phyloP scores from a whole-genome alignment of 495 filamentous ascomycete species.

The Podospora bellae-mahoneyi region DNA sequence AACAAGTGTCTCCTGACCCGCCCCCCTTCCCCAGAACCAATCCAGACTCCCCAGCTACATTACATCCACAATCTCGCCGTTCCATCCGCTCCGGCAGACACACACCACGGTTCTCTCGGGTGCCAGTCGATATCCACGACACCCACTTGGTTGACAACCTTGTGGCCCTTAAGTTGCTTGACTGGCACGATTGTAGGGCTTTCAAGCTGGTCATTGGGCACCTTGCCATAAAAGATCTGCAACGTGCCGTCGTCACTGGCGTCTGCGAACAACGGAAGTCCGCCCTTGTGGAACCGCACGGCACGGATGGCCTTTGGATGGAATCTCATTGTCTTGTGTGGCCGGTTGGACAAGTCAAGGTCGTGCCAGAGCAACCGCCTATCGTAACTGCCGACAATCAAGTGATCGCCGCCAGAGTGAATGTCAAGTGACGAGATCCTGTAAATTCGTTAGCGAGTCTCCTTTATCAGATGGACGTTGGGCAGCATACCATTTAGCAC shows the following conservation, averaged over 20 bases:
- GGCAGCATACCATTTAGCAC: constrained; percentile 56
- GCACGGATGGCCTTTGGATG: constrained; percentile 85
- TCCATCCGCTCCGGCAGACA: constrained; percentile 91
- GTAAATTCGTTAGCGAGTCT: constrained; percentile 15
- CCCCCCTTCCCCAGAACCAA: background rate
- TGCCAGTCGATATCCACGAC: constrained; percentile 96
- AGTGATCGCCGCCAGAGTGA: constrained; percentile 87
- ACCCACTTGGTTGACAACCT: constrained; percentile 72
- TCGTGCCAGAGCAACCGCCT: constrained; percentile 95
- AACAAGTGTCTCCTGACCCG: constrained; percentile 1
- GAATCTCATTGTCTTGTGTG: constrained; percentile 94
- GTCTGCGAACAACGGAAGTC: constrained; percentile 85
- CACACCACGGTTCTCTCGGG: constrained; percentile 84
- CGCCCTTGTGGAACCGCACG: constrained; percentile 79
- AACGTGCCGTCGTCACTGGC: constrained; percentile 89
- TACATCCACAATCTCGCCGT: constrained; percentile 55
- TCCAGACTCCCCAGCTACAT: constrained; percentile 4
- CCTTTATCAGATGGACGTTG: background rate
- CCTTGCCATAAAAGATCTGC: constrained; percentile 95
- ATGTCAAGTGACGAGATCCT: constrained; percentile 95
- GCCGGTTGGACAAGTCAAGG: constrained; percentile 80
- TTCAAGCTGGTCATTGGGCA: constrained; percentile 89
- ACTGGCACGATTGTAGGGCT: constrained; percentile 94
- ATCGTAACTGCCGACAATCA: constrained; percentile 92
- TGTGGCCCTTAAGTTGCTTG: constrained; percentile 89